Percentiles rank a stretch among this genome's conserved stretches.
Evolutionary conservation across 495 filamentous ascomycete genomes (phyloP).

Genomic region (Aspergillus baeticus): DNA sequence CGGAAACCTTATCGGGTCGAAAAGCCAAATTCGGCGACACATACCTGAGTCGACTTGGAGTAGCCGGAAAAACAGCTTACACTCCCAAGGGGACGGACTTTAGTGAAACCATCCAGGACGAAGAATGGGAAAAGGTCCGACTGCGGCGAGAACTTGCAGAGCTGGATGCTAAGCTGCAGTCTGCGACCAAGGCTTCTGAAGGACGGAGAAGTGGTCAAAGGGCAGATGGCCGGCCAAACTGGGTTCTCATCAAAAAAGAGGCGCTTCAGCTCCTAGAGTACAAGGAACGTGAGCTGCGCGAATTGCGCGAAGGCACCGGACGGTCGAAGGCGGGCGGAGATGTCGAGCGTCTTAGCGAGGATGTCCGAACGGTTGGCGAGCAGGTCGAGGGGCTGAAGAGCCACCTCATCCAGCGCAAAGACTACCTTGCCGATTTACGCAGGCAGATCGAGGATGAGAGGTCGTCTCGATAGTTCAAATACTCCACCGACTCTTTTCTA

Average conservation of each 20-base stretch:
- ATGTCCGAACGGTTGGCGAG: slow-evolving; percentile 49
- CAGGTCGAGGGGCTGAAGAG: slow-evolving; percentile 54
- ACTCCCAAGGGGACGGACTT: slow-evolving; percentile 83
- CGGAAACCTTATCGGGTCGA: slow-evolving; percentile 73
- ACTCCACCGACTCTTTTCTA: slow-evolving; percentile 5
- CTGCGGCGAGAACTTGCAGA: slow-evolving; percentile 88
- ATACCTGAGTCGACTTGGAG: slow-evolving; percentile 85
- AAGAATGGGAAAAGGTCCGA: slow-evolving; percentile 95
- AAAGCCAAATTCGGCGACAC: slow-evolving; percentile 97
- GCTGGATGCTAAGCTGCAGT: slow-evolving; percentile 77
- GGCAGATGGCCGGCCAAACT: slow-evolving; percentile 43
- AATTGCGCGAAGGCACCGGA: slow-evolving; percentile 45
- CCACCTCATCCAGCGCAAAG: slow-evolving; percentile 46
- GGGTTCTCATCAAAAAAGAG: slow-evolving; percentile 88
- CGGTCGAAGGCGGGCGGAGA: slow-evolving; percentile 43
- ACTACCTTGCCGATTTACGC: slow-evolving; percentile 41
- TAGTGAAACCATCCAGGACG: slow-evolving; percentile 68
- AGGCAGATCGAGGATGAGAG: slow-evolving; percentile 49
- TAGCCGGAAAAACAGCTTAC: slow-evolving; percentile 71
- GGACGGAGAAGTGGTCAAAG: slow-evolving; percentile 51
- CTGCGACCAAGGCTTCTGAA: slow-evolving; percentile 67
- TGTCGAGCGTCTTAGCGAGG: slow-evolving; percentile 40
- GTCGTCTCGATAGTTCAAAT: slow-evolving; percentile 32
- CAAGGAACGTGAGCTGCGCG: slow-evolving; percentile 48
- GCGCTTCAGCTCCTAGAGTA: slow-evolving; percentile 78